Base-by-base conservation (phyloP, 768 basidiomycete genomes). In the Suillus weaverae region DNA sequence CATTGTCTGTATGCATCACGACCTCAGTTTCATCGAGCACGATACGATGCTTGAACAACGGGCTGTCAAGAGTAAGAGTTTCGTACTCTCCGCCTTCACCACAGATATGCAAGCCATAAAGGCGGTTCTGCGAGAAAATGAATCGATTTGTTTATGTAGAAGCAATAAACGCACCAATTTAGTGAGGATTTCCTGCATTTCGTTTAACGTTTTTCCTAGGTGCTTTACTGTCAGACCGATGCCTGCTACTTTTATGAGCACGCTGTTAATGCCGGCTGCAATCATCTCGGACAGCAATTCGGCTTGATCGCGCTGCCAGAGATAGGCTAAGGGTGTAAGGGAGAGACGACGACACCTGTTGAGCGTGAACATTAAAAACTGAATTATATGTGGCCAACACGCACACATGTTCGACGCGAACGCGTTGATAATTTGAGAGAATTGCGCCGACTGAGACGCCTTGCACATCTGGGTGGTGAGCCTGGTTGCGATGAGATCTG, bases 61-160 rank as follows among this genome's bases (percentile, higher is more conserved):
- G 93, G 66, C 91, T 92, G 69, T 97, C 93, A 14, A 95, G 79
- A 1, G 97, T 98, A 64, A 99, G 80, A 0, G 90, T 93, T 74
- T 99, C 97, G 76, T 98, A 99, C 78, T 99, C 97, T 2, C 97
- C 97, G 2, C 97, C 97, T 78, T 99, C 97, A 11, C 97, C 97
- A 67, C 97, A 98, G 2, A 97, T 85, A 73, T 99, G 97, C 0
- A 91, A 89, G 5, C 95, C 95, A 70, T 95, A 99, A 33, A 86
- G 77, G 11, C 77, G 72, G 73, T 96, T 94, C 94, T 95, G 68
- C 2, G 26, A 39, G 5, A 26, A 26, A 57, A 32, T 6, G 43
- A 32, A 30, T 46, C 13, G 9, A 13, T 13, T 33, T 13, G 3
- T 39, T 18, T 13, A 7, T 39, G 41, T 4, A 3, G 16, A 54